Percentiles rank a stretch among this genome's conserved stretches.
These are phyloP conservation scores for Xylariaceae sp. DNA, from an alignment of 2,329 filamentous ascomycete genomes.

Conservation along the genomic window DNA sequence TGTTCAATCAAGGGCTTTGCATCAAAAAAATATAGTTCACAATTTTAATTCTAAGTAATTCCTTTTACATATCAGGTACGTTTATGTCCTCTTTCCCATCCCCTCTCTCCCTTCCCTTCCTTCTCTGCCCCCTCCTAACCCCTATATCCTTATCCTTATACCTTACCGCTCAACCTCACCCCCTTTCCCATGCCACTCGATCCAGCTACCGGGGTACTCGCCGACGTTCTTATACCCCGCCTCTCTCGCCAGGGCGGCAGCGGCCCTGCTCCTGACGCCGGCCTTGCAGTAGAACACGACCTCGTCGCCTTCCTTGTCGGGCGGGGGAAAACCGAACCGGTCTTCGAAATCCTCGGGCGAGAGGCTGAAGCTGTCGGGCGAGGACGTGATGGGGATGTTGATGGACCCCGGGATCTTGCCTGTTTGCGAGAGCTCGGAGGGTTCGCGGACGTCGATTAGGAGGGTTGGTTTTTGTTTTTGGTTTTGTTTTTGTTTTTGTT, in stretches of 20 bases:
- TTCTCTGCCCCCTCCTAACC: background rate
- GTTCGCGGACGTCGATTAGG: constrained; percentile 63
- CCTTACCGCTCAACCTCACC: constrained; percentile 54
- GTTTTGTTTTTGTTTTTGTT: background rate
- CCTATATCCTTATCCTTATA: background rate
- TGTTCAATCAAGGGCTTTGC: no score
- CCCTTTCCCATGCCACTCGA: constrained; percentile 74
- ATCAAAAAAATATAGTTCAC: no score
- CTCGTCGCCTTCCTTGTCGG: constrained; percentile 35
- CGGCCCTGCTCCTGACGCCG: constrained; percentile 74
- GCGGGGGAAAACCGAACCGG: constrained; percentile 72
- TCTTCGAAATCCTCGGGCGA: constrained; percentile 74
- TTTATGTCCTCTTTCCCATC: no score
- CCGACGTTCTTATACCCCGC: constrained; percentile 68
- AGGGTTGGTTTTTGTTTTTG: constrained; percentile 9
- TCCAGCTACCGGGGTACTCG: constrained; percentile 71
- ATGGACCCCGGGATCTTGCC: constrained; percentile 75
- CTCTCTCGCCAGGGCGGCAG: constrained; percentile 69
- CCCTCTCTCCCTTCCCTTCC: background rate
- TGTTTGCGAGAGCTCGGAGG: constrained; percentile 55
- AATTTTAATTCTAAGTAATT: no score
- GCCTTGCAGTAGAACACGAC: constrained; percentile 92
- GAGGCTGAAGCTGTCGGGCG: constrained; percentile 76
- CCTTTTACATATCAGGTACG: no score
- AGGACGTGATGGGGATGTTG: constrained; percentile 73